A percentile compares a stretch with the other conserved stretches of the same genome.
These are phyloP conservation scores for Microthyrium microscopicum DNA, from an alignment of 2,329 filamentous ascomycete species.

Conservation along the genomic window DNA sequence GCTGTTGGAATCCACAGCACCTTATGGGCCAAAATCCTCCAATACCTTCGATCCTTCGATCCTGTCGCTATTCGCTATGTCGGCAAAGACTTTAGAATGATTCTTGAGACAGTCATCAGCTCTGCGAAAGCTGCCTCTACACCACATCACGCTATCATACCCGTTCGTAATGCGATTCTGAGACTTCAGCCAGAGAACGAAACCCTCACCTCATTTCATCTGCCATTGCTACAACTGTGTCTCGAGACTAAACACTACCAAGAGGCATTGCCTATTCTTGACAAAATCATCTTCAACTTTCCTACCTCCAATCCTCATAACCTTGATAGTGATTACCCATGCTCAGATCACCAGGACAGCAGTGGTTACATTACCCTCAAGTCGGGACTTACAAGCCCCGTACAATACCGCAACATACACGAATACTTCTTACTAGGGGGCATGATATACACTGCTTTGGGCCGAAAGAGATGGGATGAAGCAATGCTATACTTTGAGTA, in stretches of 20 bases:
- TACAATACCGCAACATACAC: conserved; percentile 38
- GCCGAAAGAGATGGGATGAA: conserved; percentile 24
- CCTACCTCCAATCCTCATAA: conserved; percentile 25
- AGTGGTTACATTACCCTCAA: conserved; percentile 42
- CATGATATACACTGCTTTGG: conserved; percentile 28
- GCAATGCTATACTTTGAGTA: conserved; percentile 31
- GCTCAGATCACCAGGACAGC: conserved; percentile 26
- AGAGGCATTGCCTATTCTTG: conserved; percentile 42
- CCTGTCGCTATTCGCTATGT: conserved; percentile 37
- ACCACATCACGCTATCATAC: conserved; percentile 15
- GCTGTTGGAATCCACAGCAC: too few species aligned
- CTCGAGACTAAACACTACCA: conserved; percentile 35
- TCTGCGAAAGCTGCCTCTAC: conserved; percentile 17
- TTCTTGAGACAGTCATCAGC: conserved; percentile 21
- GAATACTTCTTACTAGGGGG: conserved; percentile 35
- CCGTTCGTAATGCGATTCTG: conserved; percentile 37
- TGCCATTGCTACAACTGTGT: conserved; percentile 41
- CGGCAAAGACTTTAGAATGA: conserved; percentile 27
- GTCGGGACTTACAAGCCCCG: conserved; percentile 38
- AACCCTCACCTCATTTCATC: conserved; percentile 49
- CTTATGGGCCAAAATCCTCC: too few species aligned
- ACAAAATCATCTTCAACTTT: conserved; percentile 50
- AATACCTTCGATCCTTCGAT: conserved; percentile 34
- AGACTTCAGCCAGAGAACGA: conserved; percentile 49
- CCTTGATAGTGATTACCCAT: conserved; percentile 23